Conservation (phyloP, 1,139 yeast species). For the Hemisphaericaspora subhashii region DNA sequence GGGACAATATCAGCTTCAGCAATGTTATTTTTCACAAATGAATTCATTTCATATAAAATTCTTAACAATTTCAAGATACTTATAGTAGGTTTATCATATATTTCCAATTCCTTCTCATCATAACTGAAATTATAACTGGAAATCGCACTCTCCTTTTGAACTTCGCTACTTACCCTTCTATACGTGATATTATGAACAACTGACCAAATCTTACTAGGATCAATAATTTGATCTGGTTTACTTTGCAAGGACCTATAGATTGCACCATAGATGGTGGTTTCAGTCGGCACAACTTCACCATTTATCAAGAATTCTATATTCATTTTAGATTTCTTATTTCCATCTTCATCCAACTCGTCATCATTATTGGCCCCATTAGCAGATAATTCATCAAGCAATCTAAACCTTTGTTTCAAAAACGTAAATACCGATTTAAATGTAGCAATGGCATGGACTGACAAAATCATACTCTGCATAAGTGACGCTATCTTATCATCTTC, state of each 20-base stretch:
- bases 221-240: constrained; percentile 40
- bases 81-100: constrained; percentile 47
- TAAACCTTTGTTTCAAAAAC: constrained; percentile 48
- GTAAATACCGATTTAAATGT: constrained; percentile 72
- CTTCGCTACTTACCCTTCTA: constrained; percentile 33
- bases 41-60: constrained; percentile 50
- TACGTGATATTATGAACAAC: constrained; percentile 54
- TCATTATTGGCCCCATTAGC: constrained; percentile 6
- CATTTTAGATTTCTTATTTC: constrained; percentile 14
- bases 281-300: constrained; percentile 62
- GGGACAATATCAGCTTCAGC: constrained; percentile 24
- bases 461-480: constrained; percentile 41
- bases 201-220: constrained; percentile 58
- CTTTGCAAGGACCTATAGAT: constrained; percentile 55
- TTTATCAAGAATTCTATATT: constrained; percentile 61
- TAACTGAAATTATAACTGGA: constrained; percentile 16
- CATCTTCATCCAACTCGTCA: constrained; percentile 11
- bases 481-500: constrained; percentile 25
- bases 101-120: constrained; percentile 34
- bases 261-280: constrained; percentile 81
- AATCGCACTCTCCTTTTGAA: constrained; percentile 16
- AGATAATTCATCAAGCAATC: constrained; percentile 23
- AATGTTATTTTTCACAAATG: constrained; percentile 26
- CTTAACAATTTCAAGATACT: constrained; percentile 57
- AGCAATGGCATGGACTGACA: constrained; percentile 89